Evolutionary conservation across 306 rosid species (phyloP), one percentile per base, ranked within the genome.

Genomic region (Sophora flavescens): DNA sequence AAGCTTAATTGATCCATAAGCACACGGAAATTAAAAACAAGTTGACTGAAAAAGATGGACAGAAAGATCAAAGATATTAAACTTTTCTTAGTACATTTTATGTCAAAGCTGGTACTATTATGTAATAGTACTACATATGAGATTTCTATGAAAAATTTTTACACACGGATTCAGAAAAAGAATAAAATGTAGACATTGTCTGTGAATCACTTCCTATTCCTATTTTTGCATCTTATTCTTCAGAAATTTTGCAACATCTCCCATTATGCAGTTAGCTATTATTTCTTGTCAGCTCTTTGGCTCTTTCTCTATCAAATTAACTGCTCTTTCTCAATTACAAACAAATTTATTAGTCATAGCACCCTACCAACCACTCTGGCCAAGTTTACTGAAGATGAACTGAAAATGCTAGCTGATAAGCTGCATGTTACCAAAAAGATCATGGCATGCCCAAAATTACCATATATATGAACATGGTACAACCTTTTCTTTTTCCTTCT

Each of bases 381-480:
- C 33, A 54, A 6, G 32, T 16, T 54, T 18, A 22, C 32, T 54
- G 61, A n/a, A 53, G 59, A 53, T 53, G 4, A 53, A 53, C 26
- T 35, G 13, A 39, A 51, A 50, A n/a, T 32, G 47, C 16, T 9
- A 69, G 26, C 75, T 69, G 15, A 33, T 16, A 69, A 8, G 61
- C 50, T 51, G 41, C 48, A 15, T 63, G 14, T 33, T 50, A 68
- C 33, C 47, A 26, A 22, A n/a, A 69, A 48, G 44, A 69, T 69
- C 47, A 51, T 33, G 13, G 36, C 47, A 18, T 17, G 2, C 15
- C 68, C 14, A 0, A n/a, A n/a, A n/a, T n/a, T n/a, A n/a, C n/a
- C n/a, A n/a, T n/a, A n/a, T n/a, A n/a, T n/a, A n/a, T n/a, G n/a
- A n/a, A n/a, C n/a, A n/a, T n/a, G n/a, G n/a, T n/a, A n/a, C n/a